Evolutionary conservation across 257 asterid species (phyloP).

Genomic region (Verbena officinalis): DNA sequence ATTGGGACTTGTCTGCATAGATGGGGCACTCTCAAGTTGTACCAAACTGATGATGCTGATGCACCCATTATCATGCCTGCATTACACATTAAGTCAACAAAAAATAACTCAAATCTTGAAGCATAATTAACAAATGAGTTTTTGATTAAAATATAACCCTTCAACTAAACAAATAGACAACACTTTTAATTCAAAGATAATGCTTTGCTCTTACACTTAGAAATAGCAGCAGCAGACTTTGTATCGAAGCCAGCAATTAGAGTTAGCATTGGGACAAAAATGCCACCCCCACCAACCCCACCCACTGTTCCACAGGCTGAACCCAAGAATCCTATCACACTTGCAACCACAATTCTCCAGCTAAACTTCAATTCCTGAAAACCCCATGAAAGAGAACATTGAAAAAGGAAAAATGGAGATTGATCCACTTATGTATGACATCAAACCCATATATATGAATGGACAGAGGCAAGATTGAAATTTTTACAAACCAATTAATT

Average conservation of each 20-base stretch:
- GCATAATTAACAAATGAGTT: too few relatives aligned
- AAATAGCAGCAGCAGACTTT: conserved; percentile 96
- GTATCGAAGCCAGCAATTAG: conserved; percentile 89
- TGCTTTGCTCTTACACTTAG: conserved; percentile 86
- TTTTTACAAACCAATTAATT: too few relatives aligned
- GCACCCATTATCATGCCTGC: conserved; percentile 99
- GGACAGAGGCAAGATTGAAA: too few relatives aligned
- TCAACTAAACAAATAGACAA: too few relatives aligned
- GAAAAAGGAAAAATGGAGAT: too few relatives aligned
- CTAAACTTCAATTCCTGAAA: conserved; percentile 73
- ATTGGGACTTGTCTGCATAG: conserved; percentile 94
- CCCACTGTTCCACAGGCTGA: conserved; percentile 99
- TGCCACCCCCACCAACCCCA: conserved; percentile 98
- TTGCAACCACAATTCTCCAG: conserved; percentile 82
- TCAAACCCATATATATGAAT: too few relatives aligned
- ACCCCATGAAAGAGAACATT: neutral
- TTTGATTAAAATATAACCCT: too few relatives aligned
- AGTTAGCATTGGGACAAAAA: conserved; percentile 96
- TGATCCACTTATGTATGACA: too few relatives aligned
- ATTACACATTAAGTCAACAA: too few relatives aligned
- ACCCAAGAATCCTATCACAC: conserved; percentile 84
- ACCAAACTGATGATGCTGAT: conserved; percentile 93
- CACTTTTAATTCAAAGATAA: neutral
- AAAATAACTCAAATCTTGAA: too few relatives aligned
- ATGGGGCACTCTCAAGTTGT: conserved; percentile 95